phyloP scores from a whole-genome alignment of 805 yeast species.

The Cyberlindnera lachancei region DNA sequence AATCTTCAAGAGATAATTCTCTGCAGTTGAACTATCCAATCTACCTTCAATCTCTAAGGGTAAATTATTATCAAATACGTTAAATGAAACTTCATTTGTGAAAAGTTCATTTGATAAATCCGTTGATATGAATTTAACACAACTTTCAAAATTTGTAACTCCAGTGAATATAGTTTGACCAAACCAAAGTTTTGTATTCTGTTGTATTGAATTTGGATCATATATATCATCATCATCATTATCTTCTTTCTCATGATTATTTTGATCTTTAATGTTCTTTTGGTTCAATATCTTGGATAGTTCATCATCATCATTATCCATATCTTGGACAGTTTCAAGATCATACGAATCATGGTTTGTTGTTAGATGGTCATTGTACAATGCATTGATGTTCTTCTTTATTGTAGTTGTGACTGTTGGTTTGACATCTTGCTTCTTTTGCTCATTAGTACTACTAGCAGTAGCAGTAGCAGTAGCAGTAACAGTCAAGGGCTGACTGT shows the following conservation, averaged over 20 bases:
- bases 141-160: constrained; percentile 35
- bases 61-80: constrained; percentile 21
- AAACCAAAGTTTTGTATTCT: constrained; percentile 31
- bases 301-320: constrained; percentile 31
- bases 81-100: constrained; percentile 4
- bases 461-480: too few relatives aligned
- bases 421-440: constrained; percentile 12
- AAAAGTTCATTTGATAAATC: constrained; percentile 22
- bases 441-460: neutral
- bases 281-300: constrained; percentile 24
- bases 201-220: constrained; percentile 12
- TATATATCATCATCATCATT: constrained; percentile 13
- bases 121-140: constrained; percentile 20
- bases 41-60: constrained; percentile 54
- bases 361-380: constrained; percentile 1
- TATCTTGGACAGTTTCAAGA: constrained; percentile 14
- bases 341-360: constrained; percentile 11
- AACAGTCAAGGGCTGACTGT: constrained; percentile 17
- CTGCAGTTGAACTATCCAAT: constrained; percentile 46
- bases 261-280: constrained; percentile 16
- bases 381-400: constrained; percentile 8
- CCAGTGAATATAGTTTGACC: constrained; percentile 45
- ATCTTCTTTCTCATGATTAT: too few relatives aligned
- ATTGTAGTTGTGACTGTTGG: constrained; percentile 7
- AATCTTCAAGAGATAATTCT: constrained; percentile 44